Evolutionary conservation across 257 asterid species (phyloP).

Genomic region (Nicotiana noctiflora): DNA sequence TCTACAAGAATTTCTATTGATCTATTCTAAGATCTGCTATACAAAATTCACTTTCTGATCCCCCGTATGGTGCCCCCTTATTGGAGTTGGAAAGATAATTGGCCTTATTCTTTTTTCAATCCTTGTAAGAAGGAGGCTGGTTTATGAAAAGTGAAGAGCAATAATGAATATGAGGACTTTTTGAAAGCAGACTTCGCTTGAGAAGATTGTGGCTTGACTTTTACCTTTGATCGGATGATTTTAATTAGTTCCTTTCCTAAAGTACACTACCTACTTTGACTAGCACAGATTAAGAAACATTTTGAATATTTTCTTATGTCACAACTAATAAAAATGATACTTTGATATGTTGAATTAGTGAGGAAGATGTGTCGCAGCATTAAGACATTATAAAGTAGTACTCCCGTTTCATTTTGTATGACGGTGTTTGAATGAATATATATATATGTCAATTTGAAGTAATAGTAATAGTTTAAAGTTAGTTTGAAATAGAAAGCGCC

Average conservation of each 20-base stretch:
- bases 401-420: neutral
- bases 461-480: neutral
- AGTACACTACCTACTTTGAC: neutral
- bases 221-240: neutral
- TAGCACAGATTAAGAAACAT: neutral
- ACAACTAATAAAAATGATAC: neutral
- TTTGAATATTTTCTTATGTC: neutral
- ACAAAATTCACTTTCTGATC: neutral
- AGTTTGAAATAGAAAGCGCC: neutral
- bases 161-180: neutral
- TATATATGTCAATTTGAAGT: neutral
- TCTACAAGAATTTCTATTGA: neutral
- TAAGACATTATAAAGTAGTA: neutral
- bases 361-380: neutral
- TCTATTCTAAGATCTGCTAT: neutral
- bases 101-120: neutral
- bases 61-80: neutral
- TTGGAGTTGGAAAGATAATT: neutral
- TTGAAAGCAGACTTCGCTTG: neutral
- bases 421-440: neutral
- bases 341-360: neutral
- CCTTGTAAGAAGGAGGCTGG: neutral
- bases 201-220: neutral
- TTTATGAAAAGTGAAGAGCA: slow-evolving; percentile 2
- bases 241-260: neutral